Base-by-base conservation (phyloP, 2,329 filamentous ascomycete genomes). In the Cercospora janseana region DNA sequence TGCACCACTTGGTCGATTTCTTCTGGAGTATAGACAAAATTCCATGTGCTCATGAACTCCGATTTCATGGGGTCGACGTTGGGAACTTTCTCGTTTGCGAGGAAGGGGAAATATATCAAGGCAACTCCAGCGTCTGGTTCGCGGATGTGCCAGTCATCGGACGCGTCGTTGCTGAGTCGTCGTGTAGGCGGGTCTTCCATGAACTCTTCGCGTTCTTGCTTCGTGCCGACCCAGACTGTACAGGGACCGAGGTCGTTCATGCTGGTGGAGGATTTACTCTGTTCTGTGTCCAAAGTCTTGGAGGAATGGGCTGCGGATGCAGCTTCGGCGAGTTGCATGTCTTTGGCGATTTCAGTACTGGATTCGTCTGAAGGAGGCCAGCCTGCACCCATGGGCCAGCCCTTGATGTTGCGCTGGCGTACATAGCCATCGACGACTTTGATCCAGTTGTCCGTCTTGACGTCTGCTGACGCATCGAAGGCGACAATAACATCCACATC, bases 1-100 rank as follows among this genome's bases (percentile, higher is more conserved):
- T 79, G 77, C 2, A 95, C 86, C 0, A 95, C 89, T 20, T 81
- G 80, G 60, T 97, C 91, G 45, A 98, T 83, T 68, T 98, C 86
- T 50, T 93, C 85, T 0, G 90, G 85, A 2, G 87, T 94, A 69
- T 97, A 98, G 23, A 96, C 84, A 66, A 97, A 97, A 66, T 98
- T 98, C 93, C 93, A 98, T 0, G 93, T 98, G 60, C 83, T 88
- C 75, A 97, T 82, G 70, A 90, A 97, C 53, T 95, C 89, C 46
- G 82, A 87, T 2, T 79, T 81, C 18, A 84, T 83, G 0, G 93
- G 93, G 59, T 95, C 86, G n/a, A 97, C 85, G 34, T 82, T 87
- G 0, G 84, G 79, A 0, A 89, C 85, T 53, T 86, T 85, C 0
- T 85, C 79, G 66, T 98, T 97, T 21, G 86, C 81, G 10, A 97